A percentile compares a stretch with the other conserved stretches of the same genome.
Conservation (phyloP, 1,284 basidiomycete species). For the Malassezia furfur region DNA sequence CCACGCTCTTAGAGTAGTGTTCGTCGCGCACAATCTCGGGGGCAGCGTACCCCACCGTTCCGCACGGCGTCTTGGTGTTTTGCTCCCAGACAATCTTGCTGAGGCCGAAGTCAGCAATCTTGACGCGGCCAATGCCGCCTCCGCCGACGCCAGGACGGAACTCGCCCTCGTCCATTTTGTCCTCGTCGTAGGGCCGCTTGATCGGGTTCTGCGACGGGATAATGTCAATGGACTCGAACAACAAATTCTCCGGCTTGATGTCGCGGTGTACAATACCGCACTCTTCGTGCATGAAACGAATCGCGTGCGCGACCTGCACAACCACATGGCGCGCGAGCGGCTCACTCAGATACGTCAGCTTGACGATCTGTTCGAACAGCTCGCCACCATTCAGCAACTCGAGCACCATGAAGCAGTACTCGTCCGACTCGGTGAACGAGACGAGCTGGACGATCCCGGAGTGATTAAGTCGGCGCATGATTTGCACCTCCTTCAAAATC, state of each 20-base stretch:
- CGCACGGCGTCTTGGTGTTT: conserved; percentile 97
- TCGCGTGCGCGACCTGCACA: conserved; percentile 88
- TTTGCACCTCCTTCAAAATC: conserved; percentile 98
- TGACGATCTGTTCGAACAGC: conserved; percentile 98
- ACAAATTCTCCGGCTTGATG: conserved; percentile 96
- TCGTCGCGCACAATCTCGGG: conserved; percentile 99
- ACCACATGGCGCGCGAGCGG: conserved; percentile 68
- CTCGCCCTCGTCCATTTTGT: conserved; percentile 96
- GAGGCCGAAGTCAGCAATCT: conserved; percentile 97
- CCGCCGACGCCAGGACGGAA: conserved; percentile 83
- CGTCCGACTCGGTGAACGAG: conserved; percentile 63
- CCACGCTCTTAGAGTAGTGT: conserved; percentile 92
- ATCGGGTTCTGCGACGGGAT: conserved; percentile 70
- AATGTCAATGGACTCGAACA: conserved; percentile 89
- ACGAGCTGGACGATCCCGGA: conserved; percentile 64
- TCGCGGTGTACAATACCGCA: conserved; percentile 84
- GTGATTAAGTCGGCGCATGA: conserved; percentile 92
- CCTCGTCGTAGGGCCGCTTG: conserved; percentile 82
- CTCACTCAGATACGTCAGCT: conserved; percentile 96
- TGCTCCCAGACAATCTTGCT: conserved; percentile 99
- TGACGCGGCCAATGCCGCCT: conserved; percentile 92
- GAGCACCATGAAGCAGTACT: conserved; percentile 88
- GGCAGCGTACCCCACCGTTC: conserved; percentile 97
- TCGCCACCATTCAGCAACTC: conserved; percentile 79
- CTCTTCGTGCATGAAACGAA: conserved; percentile 89